A percentile compares a stretch with the other conserved stretches of the same genome.
Conservation (phyloP, 1,139 yeast genomes). For the Saccharomyces hybrid region DNA sequence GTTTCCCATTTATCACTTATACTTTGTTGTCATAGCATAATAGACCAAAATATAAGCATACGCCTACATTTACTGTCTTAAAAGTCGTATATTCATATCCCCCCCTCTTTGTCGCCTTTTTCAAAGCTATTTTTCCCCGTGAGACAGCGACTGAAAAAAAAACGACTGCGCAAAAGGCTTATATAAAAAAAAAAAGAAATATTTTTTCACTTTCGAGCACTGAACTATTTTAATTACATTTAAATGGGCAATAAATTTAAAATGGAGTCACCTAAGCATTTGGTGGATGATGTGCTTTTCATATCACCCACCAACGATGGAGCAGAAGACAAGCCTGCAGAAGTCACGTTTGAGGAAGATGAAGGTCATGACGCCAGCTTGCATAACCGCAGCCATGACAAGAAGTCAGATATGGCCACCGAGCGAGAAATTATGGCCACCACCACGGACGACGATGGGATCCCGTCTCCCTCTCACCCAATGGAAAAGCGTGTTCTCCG, state of each 20-base stretch:
- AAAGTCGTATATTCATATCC: not conserved
- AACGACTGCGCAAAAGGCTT: conserved; percentile 1
- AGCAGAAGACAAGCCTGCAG: not conserved
- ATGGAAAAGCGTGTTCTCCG: conserved; percentile 37
- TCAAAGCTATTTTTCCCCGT: not conserved
- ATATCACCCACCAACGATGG: not conserved
- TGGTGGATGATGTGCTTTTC: not conserved
- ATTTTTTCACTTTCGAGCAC: not conserved
- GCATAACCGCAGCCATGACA: conserved; percentile 3
- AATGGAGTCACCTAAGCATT: not conserved
- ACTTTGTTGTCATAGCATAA: too few relatives aligned
- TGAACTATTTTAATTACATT: not conserved
- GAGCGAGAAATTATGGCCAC: conserved; percentile 20
- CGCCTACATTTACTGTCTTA: not conserved
- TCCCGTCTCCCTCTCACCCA: conserved; percentile 26
- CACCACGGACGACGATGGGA: conserved; percentile 24
- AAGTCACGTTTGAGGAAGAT: conserved; percentile 1
- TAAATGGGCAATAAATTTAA: not conserved
- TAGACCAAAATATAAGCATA: not conserved
- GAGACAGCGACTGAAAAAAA: conserved; percentile 1
- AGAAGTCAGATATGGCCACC: conserved; percentile 8
- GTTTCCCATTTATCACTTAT: too few relatives aligned
- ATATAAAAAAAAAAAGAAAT: not conserved
- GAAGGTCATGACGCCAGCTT: not conserved
- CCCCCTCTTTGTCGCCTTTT: not conserved